These are phyloP conservation scores for Moricandia moricandioides DNA, from an alignment of 345 rosid species.

Conservation along the genomic window DNA sequence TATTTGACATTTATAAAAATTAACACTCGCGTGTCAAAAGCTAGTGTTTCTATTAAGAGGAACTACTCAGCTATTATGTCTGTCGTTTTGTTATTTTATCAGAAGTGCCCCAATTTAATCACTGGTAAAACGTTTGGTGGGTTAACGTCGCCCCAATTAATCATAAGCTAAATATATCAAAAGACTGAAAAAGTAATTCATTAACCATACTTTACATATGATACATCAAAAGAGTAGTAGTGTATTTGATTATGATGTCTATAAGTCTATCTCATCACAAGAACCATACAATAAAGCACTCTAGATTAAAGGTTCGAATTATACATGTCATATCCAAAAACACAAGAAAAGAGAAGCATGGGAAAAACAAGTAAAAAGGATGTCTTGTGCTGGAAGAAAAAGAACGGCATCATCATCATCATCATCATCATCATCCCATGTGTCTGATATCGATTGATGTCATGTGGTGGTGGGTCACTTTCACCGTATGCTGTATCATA, in stretches of 20 bases:
- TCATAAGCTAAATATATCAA: not conserved
- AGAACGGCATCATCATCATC: constrained; percentile 23
- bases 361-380: constrained; percentile 14
- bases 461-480: constrained; percentile 36
- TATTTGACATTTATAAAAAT: too few relatives aligned
- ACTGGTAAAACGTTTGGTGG: not conserved
- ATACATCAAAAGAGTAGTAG: not conserved
- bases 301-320: not conserved
- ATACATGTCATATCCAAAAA: not conserved
- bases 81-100: too few relatives aligned
- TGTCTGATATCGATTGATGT: constrained; percentile 27
- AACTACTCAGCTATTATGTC: too few relatives aligned
- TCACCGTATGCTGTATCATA: constrained; percentile 6
- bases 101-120: too few relatives aligned
- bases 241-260: not conserved
- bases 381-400: constrained; percentile 30
- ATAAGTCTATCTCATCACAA: not conserved
- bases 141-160: not conserved
- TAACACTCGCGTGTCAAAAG: too few relatives aligned
- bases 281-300: not conserved
- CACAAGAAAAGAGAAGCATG: not conserved
- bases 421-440: constrained; percentile 30
- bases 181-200: not conserved
- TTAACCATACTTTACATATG: not conserved
- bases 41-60: too few relatives aligned